These are phyloP conservation scores for Aspergillus floridensis DNA, from an alignment of 2,329 filamentous ascomycete species.

Conservation along the genomic window DNA sequence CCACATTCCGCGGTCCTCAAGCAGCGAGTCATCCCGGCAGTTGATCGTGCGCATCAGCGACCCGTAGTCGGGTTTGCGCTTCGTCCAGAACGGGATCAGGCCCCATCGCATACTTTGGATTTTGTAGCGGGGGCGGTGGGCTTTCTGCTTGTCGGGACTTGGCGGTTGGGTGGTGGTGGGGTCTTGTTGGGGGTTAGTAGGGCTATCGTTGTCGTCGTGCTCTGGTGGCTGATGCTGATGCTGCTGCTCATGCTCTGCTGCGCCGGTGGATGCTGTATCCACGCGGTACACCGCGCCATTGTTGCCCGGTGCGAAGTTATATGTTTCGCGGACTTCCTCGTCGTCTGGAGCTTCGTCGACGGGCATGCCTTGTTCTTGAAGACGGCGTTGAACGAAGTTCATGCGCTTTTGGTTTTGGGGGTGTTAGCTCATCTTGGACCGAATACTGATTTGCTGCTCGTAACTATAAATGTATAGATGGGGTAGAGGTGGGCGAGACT, in stretches of 20 bases:
- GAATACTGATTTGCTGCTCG: background rate
- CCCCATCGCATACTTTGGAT: constrained; percentile 97
- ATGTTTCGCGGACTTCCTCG: constrained; percentile 68
- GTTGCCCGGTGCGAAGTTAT: constrained; percentile 90
- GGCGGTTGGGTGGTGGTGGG: background rate
- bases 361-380: constrained; percentile 71
- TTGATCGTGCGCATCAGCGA: constrained; percentile 88
- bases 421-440: background rate
- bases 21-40: constrained; percentile 83
- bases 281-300: constrained; percentile 83
- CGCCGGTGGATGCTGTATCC: constrained; percentile 53
- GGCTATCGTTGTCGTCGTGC: constrained; percentile 14
- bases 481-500: background rate
- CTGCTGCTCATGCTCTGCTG: background rate
- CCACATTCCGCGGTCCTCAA: constrained; percentile 80
- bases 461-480: background rate
- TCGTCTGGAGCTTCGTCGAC: constrained; percentile 71
- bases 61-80: constrained; percentile 73
- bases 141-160: background rate
- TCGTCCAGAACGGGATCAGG: constrained; percentile 89
- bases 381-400: constrained; percentile 68
- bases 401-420: constrained; percentile 57
- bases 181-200: background rate
- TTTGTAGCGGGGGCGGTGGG: constrained; percentile 58
- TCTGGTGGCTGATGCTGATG: constrained; percentile 10